A percentile compares a stretch with the other conserved stretches of the same genome.
Conservation (phyloP, 768 basidiomycete species). For the Goffeauzyma gilvescens region DNA sequence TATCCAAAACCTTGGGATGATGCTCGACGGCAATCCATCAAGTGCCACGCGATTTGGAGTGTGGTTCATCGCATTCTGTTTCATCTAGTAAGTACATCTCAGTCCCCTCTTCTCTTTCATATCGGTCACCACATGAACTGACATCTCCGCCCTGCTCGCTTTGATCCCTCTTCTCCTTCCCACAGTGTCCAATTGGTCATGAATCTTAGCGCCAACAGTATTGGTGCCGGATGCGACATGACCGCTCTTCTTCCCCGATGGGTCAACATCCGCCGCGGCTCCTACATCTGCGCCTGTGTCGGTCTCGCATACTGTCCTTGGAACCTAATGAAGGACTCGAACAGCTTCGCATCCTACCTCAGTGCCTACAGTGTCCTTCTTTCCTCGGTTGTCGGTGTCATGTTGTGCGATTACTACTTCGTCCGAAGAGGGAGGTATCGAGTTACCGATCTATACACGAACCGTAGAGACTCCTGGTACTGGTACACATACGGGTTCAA, state of each 20-base stretch:
- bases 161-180: neutral
- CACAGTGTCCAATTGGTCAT: slow-evolving; percentile 22
- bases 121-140: slow-evolving; percentile 42
- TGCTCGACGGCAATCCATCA: slow-evolving; percentile 47
- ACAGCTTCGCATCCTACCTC: slow-evolving; percentile 59
- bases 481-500: slow-evolving; percentile 58
- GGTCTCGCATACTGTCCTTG: slow-evolving; percentile 19
- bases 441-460: slow-evolving; percentile 51
- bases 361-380: slow-evolving; percentile 36
- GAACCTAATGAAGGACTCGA: slow-evolving; percentile 55
- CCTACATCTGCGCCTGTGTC: slow-evolving; percentile 39
- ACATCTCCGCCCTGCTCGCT: neutral
- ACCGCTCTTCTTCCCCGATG: slow-evolving; percentile 60
- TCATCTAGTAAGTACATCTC: too few species aligned
- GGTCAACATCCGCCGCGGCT: slow-evolving; percentile 67
- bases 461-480: slow-evolving; percentile 47
- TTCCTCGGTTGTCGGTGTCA: slow-evolving; percentile 55
- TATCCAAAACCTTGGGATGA: slow-evolving; percentile 48
- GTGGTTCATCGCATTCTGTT: slow-evolving; percentile 59
- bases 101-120: too few species aligned
- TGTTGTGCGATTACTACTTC: slow-evolving; percentile 66
- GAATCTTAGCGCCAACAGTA: slow-evolving; percentile 50
- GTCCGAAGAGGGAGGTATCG: slow-evolving; percentile 49
- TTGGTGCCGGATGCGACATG: slow-evolving; percentile 65
- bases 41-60: slow-evolving; percentile 49